Evolutionary conservation across 176 grass and related monocot genomes (phyloP), one percentile per base, ranked within the genome.

Genomic region (Eragrostis curvula): DNA sequence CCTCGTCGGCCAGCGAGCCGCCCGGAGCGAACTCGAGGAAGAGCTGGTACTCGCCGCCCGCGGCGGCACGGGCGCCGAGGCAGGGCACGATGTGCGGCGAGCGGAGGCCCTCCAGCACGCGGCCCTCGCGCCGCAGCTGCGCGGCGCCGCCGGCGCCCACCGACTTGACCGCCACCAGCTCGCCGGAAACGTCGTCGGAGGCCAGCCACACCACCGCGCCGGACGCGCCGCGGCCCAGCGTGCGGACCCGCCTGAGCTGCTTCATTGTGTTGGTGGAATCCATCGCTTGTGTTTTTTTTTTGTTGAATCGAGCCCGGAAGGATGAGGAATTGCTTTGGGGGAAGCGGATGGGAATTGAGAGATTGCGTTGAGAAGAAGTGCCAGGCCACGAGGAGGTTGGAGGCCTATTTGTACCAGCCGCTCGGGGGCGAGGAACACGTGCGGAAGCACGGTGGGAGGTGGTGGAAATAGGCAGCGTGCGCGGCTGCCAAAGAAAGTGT

Each of bases 21-120:
- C 89, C 70, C 5, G 89, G 60, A 7, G 91, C 94, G 73, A 89
- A 94, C 81, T 93, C 89, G 81, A 95, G 75, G 90, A 92, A 84
- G 5, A 95, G 55, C 56, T 90, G 66, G 85, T 78, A 78, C 72
- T 44, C 78, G 18, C 64, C 60, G 43, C 41, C 58, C 0, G 61
- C 9, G 1, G 59, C 74, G 73, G 82, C 58, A 39, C 80, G 62
- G 3, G 72, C 83, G 13, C 93, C 89, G 41, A 92, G 87, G 81
- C 72, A 92, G 30, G 87, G 69, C 48, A 95, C 71, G 62, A 95
- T 39, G 76, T 85, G 83, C 12, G 89, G 87, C 1, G 87, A 92
- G 72, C 47, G 1, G 28, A 95, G 90, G 7, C 68, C 58, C 1
- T 79, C 66, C 51, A 95, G 27, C 61, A 90, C 78, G 60, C 66